Conservation (phyloP, 1,284 basidiomycete species). For the Irpex lacteus region DNA sequence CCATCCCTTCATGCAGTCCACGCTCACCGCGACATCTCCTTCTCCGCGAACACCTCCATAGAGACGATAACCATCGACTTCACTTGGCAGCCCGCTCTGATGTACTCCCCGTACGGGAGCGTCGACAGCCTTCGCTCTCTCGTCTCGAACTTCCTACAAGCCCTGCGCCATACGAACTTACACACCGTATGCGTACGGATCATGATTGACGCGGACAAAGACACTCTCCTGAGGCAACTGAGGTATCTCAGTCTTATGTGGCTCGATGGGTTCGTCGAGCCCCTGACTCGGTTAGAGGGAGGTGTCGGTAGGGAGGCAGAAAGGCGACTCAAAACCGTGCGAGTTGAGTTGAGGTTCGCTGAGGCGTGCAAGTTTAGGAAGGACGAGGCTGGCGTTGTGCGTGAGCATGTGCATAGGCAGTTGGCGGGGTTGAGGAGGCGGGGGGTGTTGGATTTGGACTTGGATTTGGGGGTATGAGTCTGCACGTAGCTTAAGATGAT, state of each 20-base stretch:
- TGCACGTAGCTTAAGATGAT: too few relatives aligned
- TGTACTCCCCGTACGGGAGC: neutral
- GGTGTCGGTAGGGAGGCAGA: too few relatives aligned
- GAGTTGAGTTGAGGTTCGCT: too few relatives aligned
- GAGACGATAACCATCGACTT: slow-evolving; percentile 6
- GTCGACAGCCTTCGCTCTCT: neutral
- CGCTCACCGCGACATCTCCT: neutral
- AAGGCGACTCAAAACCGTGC: too few relatives aligned
- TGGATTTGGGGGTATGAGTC: too few relatives aligned
- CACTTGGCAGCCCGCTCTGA: slow-evolving; percentile 7
- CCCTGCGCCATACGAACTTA: neutral
- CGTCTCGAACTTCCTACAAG: slow-evolving; percentile 2
- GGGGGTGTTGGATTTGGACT: too few relatives aligned
- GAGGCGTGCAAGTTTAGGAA: too few relatives aligned
- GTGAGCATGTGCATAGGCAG: too few relatives aligned
- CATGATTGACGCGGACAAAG: neutral
- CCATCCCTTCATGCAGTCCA: neutral
- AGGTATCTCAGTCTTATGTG: slow-evolving; percentile 4
- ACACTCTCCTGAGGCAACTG: slow-evolving; percentile 2
- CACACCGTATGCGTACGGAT: slow-evolving; percentile 3
- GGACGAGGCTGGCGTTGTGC: too few relatives aligned
- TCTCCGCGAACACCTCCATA: slow-evolving; percentile 8
- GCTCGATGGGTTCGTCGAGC: slow-evolving; percentile 9
- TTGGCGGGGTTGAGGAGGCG: too few relatives aligned
- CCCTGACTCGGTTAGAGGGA: neutral